Evolutionary conservation across 2,329 filamentous ascomycete species (phyloP).

Genomic region (Aspergillus persii): DNA sequence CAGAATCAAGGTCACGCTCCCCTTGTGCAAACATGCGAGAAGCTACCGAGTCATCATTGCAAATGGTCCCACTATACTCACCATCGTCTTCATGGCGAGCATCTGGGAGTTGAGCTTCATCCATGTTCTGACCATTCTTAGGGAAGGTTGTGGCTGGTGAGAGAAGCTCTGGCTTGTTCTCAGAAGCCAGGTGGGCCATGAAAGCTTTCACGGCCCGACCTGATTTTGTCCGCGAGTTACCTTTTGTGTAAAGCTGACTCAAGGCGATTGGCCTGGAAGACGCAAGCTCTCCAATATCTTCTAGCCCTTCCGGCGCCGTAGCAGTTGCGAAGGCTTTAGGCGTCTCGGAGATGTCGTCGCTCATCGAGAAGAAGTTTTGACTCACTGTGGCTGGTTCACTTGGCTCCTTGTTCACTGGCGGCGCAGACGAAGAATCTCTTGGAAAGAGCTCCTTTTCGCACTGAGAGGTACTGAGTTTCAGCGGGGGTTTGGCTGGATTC

Average conservation of each 20-base stretch:
- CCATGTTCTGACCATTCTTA: slow-evolving; percentile 2
- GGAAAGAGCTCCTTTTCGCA: not conserved
- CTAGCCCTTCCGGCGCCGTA: slow-evolving; percentile 13
- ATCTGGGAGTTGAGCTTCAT: slow-evolving; percentile 10
- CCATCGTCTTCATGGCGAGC: slow-evolving; percentile 2
- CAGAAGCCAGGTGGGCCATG: slow-evolving; percentile 6
- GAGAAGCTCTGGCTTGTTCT: not conserved
- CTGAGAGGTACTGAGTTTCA: not conserved
- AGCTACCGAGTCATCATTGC: not conserved
- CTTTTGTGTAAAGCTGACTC: slow-evolving; percentile 18
- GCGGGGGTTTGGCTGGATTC: not conserved
- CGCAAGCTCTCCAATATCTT: slow-evolving; percentile 19
- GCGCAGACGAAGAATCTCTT: not conserved
- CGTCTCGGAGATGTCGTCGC: not conserved
- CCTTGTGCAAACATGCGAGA: slow-evolving; percentile 1
- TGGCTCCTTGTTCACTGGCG: not conserved
- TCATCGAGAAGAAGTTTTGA: not conserved
- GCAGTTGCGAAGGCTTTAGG: not conserved
- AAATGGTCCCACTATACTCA: not conserved
- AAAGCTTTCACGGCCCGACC: slow-evolving; percentile 19
- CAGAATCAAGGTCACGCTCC: not conserved
- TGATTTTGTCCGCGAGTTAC: slow-evolving; percentile 18
- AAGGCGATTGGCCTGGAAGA: slow-evolving; percentile 26
- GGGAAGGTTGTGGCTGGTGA: not conserved
- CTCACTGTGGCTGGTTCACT: not conserved